Evolutionary conservation across 768 basidiomycete genomes (phyloP), one percentile per base, ranked within the genome.

Genomic region (Boletus barrowsii): DNA sequence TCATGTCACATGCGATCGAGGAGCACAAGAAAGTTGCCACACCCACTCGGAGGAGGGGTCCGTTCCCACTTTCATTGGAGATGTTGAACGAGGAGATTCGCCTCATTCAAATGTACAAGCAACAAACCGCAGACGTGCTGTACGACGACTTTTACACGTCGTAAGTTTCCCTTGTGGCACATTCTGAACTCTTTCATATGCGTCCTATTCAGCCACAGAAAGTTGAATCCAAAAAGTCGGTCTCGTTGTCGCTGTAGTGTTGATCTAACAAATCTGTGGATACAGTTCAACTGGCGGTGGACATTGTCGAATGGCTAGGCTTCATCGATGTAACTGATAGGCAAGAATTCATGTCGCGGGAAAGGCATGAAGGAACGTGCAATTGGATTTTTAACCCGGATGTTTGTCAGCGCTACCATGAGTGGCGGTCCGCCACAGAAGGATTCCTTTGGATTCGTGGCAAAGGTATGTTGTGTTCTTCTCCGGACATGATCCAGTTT

Each of bases 361-460:
- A 66, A 35, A 57, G 49, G 32, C 62, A 63, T 7, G 53, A 61
- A 47, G 64, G 56, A 37, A 68, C 66, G 5, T 68, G 64, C 30
- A 47, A 52, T 18, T 67, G 66, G 67, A 37, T 67, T 18, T 61
- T 66, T 39, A 53, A 63, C 17, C 39, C 26, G 22, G 51, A 66
- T 41, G 10, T 59, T 20, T 67, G 64, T 41, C 48, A 39, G 26
- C 33, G 39, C 13, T 68, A 63, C 24, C 49, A 59, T 18, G 57
- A 59, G 9, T 66, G 66, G 65, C 36, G 57, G 53, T 55, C 45
- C 24, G 47, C 59, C 2, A 57, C 49, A 20, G 46, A 58, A 32
- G 63, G 66, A 3, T 66, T 67, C 15, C 55, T 68, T 35, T 67
- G 66, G 65, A 62, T 67, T 48, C 42, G 58, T 35, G 66, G 65